Evolutionary conservation across 257 asterid genomes (phyloP), one percentile per base, ranked within the genome.

Genomic region (Leonotis leonurus): DNA sequence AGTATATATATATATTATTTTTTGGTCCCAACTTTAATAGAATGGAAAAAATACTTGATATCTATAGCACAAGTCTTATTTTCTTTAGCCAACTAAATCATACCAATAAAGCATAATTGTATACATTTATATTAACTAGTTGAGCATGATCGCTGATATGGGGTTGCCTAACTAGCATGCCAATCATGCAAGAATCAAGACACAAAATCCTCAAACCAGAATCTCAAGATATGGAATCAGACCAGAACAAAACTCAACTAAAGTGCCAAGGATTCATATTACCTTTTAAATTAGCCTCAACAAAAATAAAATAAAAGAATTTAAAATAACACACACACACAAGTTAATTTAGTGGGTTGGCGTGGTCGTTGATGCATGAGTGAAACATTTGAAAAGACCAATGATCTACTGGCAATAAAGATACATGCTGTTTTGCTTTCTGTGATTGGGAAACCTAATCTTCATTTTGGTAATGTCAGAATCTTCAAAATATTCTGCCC

Each of bases 261-360:
- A 33, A 33, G 11, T 33, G 11, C 13, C 13, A 33, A 33, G 30
- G 32, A 46, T 37, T 32, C 62, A 33, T 32, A 32, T 56, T 33
- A 33, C n/a, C 11, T 56, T 17, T 56, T 12, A 56, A 33, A 3
- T 33, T 33, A 33, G 9, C 9, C 9, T 33, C 12, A 9, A 29
- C 6, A 33, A 33, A 9, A 33, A 8, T 8, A 33, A 33, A 33
- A 33, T 8, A 2, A 33, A 6, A 5, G 8, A 6, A 32, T 3
- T 6, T 7, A 32, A 9, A 32, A 2, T 6, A 7, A 3, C 6
- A 1, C 0, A 8, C 1, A n/a, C n/a, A n/a, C n/a, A n/a, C n/a
- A n/a, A n/a, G 73, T 54, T 27, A 60, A 22, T 70, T 44, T 60
- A 75, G 67, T 75, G 78, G 74, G 73, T 33, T 36, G 17, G 40